Percentiles rank a stretch among this genome's conserved stretches.
These are phyloP conservation scores for Cyberlindnera subsufficiens DNA, from an alignment of 805 yeast genomes.

Conservation along the genomic window DNA sequence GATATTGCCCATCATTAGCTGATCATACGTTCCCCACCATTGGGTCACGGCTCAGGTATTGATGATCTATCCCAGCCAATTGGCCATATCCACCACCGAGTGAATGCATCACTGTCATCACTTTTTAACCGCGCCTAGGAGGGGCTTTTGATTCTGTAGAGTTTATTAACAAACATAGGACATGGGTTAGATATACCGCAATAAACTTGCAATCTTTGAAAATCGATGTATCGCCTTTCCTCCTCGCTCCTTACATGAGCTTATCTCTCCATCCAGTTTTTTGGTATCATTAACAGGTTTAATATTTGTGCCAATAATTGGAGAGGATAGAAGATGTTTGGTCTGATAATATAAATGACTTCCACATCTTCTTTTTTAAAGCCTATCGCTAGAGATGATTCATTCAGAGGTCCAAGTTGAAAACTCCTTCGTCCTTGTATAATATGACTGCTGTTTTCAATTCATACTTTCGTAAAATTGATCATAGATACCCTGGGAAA, in stretches of 20 bases:
- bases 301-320: conserved; percentile 23
- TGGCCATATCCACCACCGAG: conserved; percentile 69
- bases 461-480: conserved; percentile 1
- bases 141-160: conserved; percentile 27
- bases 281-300: not conserved
- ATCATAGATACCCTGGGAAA: not conserved
- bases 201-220: no score
- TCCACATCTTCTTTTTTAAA: conserved; percentile 2
- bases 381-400: conserved; percentile 5
- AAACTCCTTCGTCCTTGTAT: conserved; percentile 4
- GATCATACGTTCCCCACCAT: conserved; percentile 56
- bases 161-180: no score
- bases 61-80: conserved; percentile 45
- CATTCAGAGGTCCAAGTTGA: conserved; percentile 3
- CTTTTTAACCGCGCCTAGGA: conserved; percentile 36
- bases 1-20: conserved; percentile 58
- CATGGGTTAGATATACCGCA: no score
- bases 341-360: conserved; percentile 9
- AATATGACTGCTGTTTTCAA: conserved; percentile 14
- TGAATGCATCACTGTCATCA: conserved; percentile 67
- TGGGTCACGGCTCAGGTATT: conserved; percentile 40
- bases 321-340: conserved; percentile 33
- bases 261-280: no score
- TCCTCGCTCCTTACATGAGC: no score
- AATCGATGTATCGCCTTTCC: no score